Percentiles rank a stretch among this genome's conserved stretches.
These are phyloP conservation scores for Lactarius hatsudake DNA, from an alignment of 768 basidiomycete genomes.

Conservation along the genomic window DNA sequence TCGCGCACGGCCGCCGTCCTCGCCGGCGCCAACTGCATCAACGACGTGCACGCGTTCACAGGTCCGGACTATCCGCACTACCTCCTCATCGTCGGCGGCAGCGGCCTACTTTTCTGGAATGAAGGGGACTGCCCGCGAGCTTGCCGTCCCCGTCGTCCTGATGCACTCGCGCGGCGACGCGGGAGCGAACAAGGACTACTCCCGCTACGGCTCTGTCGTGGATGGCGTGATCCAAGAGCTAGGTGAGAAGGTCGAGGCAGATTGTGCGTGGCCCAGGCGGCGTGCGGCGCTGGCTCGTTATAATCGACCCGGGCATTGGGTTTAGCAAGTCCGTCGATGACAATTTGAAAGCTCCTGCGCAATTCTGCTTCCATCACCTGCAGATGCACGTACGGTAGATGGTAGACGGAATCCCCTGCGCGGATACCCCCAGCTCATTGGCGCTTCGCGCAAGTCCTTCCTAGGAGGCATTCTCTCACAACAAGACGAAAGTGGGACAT, in stretches of 20 bases:
- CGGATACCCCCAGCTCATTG: constrained; percentile 69
- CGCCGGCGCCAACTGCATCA: constrained; percentile 90
- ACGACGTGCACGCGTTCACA: constrained; percentile 84
- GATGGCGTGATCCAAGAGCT: constrained; percentile 71
- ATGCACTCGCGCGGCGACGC: constrained; percentile 96
- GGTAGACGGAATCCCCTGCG: constrained; percentile 46
- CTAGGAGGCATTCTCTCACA: constrained; percentile 62
- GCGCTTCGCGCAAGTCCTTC: constrained; percentile 82
- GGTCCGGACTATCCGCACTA: constrained; percentile 50
- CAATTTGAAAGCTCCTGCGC: constrained; percentile 68
- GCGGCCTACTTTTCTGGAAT: constrained; percentile 51
- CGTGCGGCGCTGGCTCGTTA: constrained; percentile 81
- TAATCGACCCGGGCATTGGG: constrained; percentile 90
- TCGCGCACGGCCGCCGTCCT: constrained; percentile 70
- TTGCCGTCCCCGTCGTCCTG: constrained; percentile 76
- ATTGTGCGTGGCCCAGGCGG: constrained; percentile 69
- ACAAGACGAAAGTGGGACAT: constrained; percentile 38
- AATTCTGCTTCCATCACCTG: constrained; percentile 46
- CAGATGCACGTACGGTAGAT: constrained; percentile 33
- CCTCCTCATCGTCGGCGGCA: constrained; percentile 33
- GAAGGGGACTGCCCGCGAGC: constrained; percentile 59
- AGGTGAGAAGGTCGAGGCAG: constrained; percentile 57
- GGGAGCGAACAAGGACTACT: constrained; percentile 66
- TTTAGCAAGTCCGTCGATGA: constrained; percentile 85
- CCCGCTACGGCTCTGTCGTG: constrained; percentile 47